Conservation (phyloP, 2,329 filamentous ascomycete species). For the Malbranchea zuffiana region DNA sequence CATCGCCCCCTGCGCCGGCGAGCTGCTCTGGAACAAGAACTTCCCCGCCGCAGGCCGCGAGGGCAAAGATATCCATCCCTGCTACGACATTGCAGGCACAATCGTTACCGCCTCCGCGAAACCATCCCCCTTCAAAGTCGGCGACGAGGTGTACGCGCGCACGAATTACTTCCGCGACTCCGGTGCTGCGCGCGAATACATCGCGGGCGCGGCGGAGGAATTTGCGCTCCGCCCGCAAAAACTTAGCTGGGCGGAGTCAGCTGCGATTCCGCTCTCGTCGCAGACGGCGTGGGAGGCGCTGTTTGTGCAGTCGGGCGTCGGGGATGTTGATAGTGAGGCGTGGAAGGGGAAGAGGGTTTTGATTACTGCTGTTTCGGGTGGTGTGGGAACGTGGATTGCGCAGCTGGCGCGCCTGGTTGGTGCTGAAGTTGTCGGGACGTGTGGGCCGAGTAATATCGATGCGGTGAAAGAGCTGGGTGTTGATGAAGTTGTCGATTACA, state of each 20-base stretch:
- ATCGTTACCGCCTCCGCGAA: slow-evolving; percentile 26
- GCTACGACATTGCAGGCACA: slow-evolving; percentile 34
- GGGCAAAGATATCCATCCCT: slow-evolving; percentile 26
- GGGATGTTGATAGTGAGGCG: too few relatives aligned
- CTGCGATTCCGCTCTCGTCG: slow-evolving; percentile 29
- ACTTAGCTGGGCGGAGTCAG: slow-evolving; percentile 29
- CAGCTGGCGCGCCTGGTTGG: slow-evolving; percentile 24
- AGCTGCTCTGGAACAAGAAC: slow-evolving; percentile 32
- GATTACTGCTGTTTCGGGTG: slow-evolving; percentile 37
- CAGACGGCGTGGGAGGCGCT: slow-evolving; percentile 37
- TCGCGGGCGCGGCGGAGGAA: slow-evolving; percentile 26
- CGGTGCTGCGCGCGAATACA: slow-evolving; percentile 32
- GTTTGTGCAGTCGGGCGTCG: slow-evolving; percentile 32
- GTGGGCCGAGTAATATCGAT: slow-evolving; percentile 29
- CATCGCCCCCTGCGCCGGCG: slow-evolving; percentile 32
- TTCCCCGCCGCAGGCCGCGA: slow-evolving; percentile 20
- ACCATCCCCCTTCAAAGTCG: slow-evolving; percentile 29
- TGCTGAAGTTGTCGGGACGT: slow-evolving; percentile 31
- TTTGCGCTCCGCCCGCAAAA: slow-evolving; percentile 27
- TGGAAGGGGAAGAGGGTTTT: slow-evolving; percentile 31
- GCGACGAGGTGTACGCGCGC: slow-evolving; percentile 32
- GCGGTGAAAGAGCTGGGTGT: slow-evolving; percentile 35
- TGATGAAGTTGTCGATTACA: slow-evolving; percentile 34
- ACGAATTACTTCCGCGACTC: slow-evolving; percentile 25
- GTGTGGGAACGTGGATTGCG: slow-evolving; percentile 36